These are phyloP conservation scores for Endotrypanum monterogeii DNA, from an alignment of 208 protist species.

Conservation along the genomic window DNA sequence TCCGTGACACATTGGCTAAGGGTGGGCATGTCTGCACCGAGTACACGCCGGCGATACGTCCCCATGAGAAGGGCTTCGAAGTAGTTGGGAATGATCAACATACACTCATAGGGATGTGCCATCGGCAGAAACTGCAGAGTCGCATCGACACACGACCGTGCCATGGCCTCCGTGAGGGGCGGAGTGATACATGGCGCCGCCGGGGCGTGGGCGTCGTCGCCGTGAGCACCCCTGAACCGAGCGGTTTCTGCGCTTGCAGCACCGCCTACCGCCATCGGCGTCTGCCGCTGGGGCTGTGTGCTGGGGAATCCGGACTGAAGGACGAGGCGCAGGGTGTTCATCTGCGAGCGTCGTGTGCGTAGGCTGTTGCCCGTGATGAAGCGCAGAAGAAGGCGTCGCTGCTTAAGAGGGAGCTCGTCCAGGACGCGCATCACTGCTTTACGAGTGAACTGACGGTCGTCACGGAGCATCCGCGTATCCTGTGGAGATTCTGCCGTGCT, in stretches of 20 bases:
- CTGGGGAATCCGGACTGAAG: slow-evolving; percentile 16
- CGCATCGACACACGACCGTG: slow-evolving; percentile 22
- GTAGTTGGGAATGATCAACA: slow-evolving; percentile 49
- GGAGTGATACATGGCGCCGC: neutral
- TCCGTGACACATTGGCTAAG: neutral
- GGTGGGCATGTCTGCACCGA: slow-evolving; percentile 2
- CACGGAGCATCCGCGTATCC: neutral
- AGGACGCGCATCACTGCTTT: slow-evolving; percentile 31
- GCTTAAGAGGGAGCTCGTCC: slow-evolving; percentile 41
- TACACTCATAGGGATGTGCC: slow-evolving; percentile 24
- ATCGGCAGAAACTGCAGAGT: slow-evolving; percentile 35
- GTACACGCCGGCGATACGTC: slow-evolving; percentile 15
- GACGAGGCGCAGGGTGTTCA: slow-evolving; percentile 9
- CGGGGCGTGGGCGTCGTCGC: neutral
- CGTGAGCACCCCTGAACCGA: neutral
- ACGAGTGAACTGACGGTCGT: slow-evolving; percentile 26
- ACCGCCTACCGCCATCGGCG: neutral
- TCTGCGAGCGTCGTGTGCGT: slow-evolving; percentile 4
- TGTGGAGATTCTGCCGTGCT: neutral
- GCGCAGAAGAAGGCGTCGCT: slow-evolving; percentile 45
- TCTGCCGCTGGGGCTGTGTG: neutral
- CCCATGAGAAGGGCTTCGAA: slow-evolving; percentile 42
- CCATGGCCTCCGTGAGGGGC: neutral
- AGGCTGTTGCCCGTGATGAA: slow-evolving; percentile 54
- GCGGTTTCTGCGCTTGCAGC: neutral